These are phyloP conservation scores for Citrullus mucosospermus DNA, from an alignment of 306 rosid species.

Conservation along the genomic window DNA sequence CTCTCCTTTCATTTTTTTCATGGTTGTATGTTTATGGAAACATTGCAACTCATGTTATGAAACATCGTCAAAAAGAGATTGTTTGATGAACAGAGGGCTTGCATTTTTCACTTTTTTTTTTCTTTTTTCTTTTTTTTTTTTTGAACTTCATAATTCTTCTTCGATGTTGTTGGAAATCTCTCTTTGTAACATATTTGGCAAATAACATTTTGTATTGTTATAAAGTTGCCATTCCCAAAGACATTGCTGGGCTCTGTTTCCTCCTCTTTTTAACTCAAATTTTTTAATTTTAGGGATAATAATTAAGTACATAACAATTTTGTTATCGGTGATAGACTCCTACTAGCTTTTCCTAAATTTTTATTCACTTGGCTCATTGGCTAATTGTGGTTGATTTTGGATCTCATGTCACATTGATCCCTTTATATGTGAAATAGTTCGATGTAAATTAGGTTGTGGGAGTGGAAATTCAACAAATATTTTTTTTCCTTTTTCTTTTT, in stretches of 20 bases:
- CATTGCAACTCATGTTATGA: constrained; percentile 53
- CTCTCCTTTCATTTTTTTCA: constrained; percentile 49
- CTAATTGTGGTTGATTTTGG: background rate
- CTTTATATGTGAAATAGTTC: background rate
- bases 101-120: constrained; percentile 12
- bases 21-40: constrained; percentile 40
- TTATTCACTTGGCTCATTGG: background rate
- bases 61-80: constrained; percentile 21
- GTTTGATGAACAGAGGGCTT: constrained; percentile 15
- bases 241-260: background rate
- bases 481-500: too few species aligned
- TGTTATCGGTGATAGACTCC: too few species aligned
- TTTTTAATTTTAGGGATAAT: too few species aligned
- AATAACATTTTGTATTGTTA: constrained; percentile 27
- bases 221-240: background rate
- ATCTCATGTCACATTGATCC: background rate
- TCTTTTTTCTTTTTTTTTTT: too few species aligned
- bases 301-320: too few species aligned
- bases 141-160: background rate
- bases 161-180: constrained; percentile 6
- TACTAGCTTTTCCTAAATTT: background rate
- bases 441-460: background rate
- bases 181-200: constrained; percentile 32
- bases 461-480: background rate
- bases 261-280: too few species aligned